Base-by-base conservation (phyloP, 805 yeast species). In the Myxozyma mucilagina region DNA sequence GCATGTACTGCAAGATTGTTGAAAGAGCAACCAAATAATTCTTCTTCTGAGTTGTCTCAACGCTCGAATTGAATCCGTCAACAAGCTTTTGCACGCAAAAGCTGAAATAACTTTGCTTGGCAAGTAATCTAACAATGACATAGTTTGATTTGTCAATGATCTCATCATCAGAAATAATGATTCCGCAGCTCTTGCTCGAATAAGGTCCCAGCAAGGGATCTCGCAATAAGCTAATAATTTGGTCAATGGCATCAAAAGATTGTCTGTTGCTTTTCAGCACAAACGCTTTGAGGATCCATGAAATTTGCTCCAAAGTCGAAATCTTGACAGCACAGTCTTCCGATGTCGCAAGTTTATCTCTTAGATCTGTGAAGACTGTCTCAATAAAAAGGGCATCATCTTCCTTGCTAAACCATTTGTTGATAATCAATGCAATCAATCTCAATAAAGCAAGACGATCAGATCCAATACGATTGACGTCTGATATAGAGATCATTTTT, bases 71-170 rank as follows among this genome's bases (percentile, higher is more conserved):
- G 71, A 81, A 85, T 3, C 79, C 80, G 0, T 73, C 70, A 7
- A 87, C 82, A 36, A 90, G 71, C 35, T 71, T 73, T 0, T 88
- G 87, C 5, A 90, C 78, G 1, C 84, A 75, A 8, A 78, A 74
- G 61, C 84, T 83, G 71, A 90, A 90, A 31, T 89, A 79, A 65
- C 85, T 85, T 70, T 94, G 99, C 71, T 90, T 90, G 79, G 87
- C 90, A 29, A 94, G 78, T 48, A 82, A 73, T 60, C 88, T 82
- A 18, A 87, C 81, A 61, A 85, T 83, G 57, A 87, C 79, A 64
- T 84, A 84, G 63, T 79, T 71, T 36, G 74, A 80, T 68, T 82
- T 84, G 49, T 79, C 75, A 57, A 87, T 82, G 5, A 87, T 75
- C 16, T 83, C 81, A 53, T 88, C 79, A 67, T 90, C 92, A n/a